Base-by-base conservation (phyloP, 805 yeast genomes). In the Kregervanrija delftensis region DNA sequence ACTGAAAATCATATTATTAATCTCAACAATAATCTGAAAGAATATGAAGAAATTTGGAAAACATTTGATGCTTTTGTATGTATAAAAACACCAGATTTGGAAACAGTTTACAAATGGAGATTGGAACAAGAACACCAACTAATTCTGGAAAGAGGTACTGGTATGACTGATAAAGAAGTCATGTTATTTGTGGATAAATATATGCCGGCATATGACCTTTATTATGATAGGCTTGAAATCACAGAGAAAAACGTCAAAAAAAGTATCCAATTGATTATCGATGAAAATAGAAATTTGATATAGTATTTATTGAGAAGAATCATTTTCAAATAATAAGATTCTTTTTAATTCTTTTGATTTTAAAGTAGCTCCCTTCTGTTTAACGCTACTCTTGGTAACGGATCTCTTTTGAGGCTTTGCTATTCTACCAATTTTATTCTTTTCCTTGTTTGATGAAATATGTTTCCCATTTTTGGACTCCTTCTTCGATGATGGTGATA, bases 101-200 rank as follows among this genome's bases (percentile, higher is more conserved):
- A 68, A 16, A 79, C 78, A 54, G 89, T 90, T 3, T 83, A 81
- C 59, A 59, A 58, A 8, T 91, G 98, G 98, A 72, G 98, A 48
- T 61, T 73, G 4, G 77, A 88, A 58, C 87, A 81, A 58, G 96
- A 88, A 55, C 82, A 81, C 46, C 73, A 67, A 2, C 63, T 87
- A 54, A 76, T 81, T 10, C 42, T 45, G 13, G 42, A 49, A 9
- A 69, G 62, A 17, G 96, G 96, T 0, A 42, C 54, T 1, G 98
- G 98, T 0, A 90, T 93, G 98, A 64, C 82, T 2, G 93, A 86
- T 52, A 70, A 58, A 1, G 74, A 83, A 53, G 96, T 91, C 5
- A 62, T 52, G 9, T 50, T 50, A 14, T 93, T 93, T 68, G 82
- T 91, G 10, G 78, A 83, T 48, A 73, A 96, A 48, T 91, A 91